A percentile compares a stretch with the other conserved stretches of the same genome.
Conservation (phyloP, 305 asterid genomes). For the Fraxinus baroniana region DNA sequence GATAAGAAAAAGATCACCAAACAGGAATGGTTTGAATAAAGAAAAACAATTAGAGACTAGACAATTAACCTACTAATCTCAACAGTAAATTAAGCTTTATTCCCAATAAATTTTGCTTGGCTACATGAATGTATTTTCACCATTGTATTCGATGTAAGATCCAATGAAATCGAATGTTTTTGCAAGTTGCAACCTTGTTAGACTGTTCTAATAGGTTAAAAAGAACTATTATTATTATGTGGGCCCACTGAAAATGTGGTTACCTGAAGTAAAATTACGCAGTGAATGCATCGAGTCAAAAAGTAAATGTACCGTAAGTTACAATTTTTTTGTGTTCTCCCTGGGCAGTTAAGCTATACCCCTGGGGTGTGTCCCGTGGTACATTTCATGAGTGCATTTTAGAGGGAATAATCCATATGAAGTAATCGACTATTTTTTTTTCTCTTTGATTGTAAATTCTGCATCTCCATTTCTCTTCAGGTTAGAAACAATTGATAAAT, state of each 20-base stretch:
- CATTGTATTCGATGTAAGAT: not conserved
- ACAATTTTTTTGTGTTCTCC: not conserved
- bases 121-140: not conserved
- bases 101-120: not conserved
- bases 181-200: not conserved
- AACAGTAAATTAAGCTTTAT: not conserved
- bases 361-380: not conserved
- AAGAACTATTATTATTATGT: not conserved
- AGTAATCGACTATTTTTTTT: not conserved
- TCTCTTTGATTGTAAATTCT: not conserved
- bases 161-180: not conserved
- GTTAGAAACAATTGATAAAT: conserved; percentile 66
- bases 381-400: not conserved
- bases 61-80: not conserved
- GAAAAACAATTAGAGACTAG: not conserved
- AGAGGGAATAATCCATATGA: not conserved
- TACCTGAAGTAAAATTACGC: not conserved
- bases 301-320: not conserved
- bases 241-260: not conserved
- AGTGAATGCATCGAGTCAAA: not conserved
- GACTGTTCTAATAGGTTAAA: not conserved
- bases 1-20: not conserved
- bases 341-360: not conserved
- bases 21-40: not conserved
- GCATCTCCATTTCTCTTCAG: conserved; percentile 35